Evolutionary conservation across 129 eudicot genomes (phyloP), one percentile per base, ranked within the genome.

Genomic region (Kitagawia praeruptora): DNA sequence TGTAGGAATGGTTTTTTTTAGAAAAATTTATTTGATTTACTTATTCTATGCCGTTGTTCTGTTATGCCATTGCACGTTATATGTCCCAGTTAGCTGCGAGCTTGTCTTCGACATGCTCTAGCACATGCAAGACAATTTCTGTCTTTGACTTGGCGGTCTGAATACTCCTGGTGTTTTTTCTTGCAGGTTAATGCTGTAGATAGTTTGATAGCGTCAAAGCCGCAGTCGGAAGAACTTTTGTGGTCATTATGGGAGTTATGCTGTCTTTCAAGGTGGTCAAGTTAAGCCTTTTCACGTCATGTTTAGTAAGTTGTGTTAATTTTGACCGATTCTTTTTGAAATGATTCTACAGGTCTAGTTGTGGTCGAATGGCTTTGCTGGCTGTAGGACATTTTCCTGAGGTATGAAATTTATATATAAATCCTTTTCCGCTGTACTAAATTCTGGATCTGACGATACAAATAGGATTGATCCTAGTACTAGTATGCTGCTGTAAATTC

Each of bases 361-460:
- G 95, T 88, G 99, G 99, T 63, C 97, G 96, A 77, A 97, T 92
- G 89, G 97, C 99, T 83, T 81, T 96, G 87, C 86, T 96, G 88
- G 86, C 91, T 82, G 80, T 96, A 69, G 87, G 83, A 80, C 90
- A 92, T 80, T 96, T 92, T 81, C 93, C 99, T 25, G 97, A 92
- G 97, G 99, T 96, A 88, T 40, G 47, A 53, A 0, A 11, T 21
- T 80, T 1, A 38, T n/a, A 39, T 6, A 37, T 11, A 13, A 8
- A 16, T 39, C 15, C 9, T 37, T 31, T 15, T 23, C 41, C 23
- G 7, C 73, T 67, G 23, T 42, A 12, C 18, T 25, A n/a, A 31
- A 67, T 27, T 67, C 42, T 44, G 19, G 61, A 46, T 46, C 27
- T 15, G 9, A 71, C 27, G 41, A 15, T 75, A 46, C 23, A 45